Evolutionary conservation across 208 protist genomes (phyloP).

Genomic region (Trypanosoma melophagium): DNA sequence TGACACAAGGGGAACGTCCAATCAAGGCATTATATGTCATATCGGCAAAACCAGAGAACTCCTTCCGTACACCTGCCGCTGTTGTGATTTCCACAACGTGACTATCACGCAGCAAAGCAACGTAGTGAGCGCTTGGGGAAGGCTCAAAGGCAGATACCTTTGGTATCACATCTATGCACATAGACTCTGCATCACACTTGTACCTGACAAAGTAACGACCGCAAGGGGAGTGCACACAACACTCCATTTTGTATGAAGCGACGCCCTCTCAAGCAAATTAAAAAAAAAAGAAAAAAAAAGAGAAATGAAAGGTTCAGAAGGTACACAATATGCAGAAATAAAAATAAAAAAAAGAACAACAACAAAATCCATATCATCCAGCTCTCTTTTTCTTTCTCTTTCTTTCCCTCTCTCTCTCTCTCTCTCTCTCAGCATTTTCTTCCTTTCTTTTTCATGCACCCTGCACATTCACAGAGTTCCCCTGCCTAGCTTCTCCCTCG

Average conservation of each 20-base stretch:
- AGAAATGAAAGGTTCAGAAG: too few relatives aligned
- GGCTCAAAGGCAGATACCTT: constrained; percentile 28
- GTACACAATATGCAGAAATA: too few relatives aligned
- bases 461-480: not conserved
- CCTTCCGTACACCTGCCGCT: constrained; percentile 70
- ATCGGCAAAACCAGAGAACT: constrained; percentile 57
- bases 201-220: constrained; percentile 70
- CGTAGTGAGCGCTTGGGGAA: constrained; percentile 16
- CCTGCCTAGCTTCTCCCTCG: constrained; percentile 21
- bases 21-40: constrained; percentile 84
- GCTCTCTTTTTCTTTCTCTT: too few relatives aligned
- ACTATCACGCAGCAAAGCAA: constrained; percentile 26
- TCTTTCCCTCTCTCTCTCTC: too few relatives aligned
- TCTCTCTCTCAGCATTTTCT: too few relatives aligned
- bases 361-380: too few relatives aligned
- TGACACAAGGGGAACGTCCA: constrained; percentile 55
- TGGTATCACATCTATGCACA: constrained; percentile 32
- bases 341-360: too few relatives aligned
- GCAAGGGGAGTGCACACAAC: constrained; percentile 71
- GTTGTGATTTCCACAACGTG: constrained; percentile 65
- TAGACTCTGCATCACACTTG: constrained; percentile 27
- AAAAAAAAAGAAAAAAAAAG: constrained; percentile 27
- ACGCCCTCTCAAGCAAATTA: not conserved
- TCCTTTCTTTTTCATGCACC: too few relatives aligned
- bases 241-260: constrained; percentile 36